Percentiles rank a stretch among this genome's conserved stretches.
phyloP scores from a whole-genome alignment of 352 stramenopile species.

The Pythium angustatum region DNA sequence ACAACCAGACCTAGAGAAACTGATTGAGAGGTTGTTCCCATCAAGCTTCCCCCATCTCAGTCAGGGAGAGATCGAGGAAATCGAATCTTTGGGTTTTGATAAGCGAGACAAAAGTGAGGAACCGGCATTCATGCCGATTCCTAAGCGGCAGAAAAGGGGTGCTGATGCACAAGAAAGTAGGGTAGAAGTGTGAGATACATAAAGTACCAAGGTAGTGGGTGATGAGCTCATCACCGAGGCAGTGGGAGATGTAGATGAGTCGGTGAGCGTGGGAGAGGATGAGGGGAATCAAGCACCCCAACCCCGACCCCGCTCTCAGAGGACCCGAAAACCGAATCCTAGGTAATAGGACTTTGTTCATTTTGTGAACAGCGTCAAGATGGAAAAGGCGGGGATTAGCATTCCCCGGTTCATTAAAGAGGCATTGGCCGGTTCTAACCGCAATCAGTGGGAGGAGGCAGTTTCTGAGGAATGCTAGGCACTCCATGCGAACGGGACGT shows the following conservation, averaged over 20 bases:
- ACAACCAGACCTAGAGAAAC: not conserved
- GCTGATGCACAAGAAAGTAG: too few relatives aligned
- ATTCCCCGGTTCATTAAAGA: constrained; percentile 21
- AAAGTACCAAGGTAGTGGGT: not conserved
- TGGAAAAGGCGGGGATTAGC: not conserved
- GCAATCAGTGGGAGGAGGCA: constrained; percentile 12
- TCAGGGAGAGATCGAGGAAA: not conserved
- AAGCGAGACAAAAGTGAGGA: not conserved
- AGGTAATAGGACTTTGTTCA: constrained; percentile 14
- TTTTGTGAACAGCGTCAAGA: not conserved
- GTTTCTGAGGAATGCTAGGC: constrained; percentile 6
- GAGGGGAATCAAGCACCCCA: too few relatives aligned
- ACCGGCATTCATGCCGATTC: not conserved
- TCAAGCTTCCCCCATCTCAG: not conserved
- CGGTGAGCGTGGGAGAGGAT: too few relatives aligned
- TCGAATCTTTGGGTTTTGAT: not conserved
- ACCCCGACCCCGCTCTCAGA: not conserved
- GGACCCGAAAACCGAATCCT: not conserved
- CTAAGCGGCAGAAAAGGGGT: not conserved
- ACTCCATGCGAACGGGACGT: constrained; percentile 9
- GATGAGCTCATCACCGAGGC: too few relatives aligned
- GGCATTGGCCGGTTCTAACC: constrained; percentile 1
- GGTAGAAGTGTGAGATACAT: not conserved
- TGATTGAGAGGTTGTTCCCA: constrained; percentile 1
- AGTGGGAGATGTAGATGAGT: too few relatives aligned